Conservation (phyloP, 2,329 filamentous ascomycete genomes). For the Diaporthe aspalathi region DNA sequence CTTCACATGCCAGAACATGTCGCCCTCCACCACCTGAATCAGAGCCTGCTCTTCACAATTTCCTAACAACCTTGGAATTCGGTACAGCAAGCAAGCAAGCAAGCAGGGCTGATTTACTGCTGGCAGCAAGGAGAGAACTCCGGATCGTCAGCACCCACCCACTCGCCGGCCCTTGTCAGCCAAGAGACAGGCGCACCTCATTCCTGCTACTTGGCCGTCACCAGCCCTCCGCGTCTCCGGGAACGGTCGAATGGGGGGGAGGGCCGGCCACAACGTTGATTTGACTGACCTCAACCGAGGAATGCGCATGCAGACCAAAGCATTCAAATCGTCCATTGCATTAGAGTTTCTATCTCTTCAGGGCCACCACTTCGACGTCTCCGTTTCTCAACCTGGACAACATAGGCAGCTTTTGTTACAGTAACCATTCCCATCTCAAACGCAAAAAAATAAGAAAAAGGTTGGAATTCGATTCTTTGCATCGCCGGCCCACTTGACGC, state of each 20-base stretch:
- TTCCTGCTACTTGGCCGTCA: not conserved
- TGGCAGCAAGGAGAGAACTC: not conserved
- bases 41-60: not conserved
- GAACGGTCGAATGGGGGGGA: slow-evolving; percentile 29
- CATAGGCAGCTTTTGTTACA: slow-evolving; percentile 23
- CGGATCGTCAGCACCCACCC: not conserved
- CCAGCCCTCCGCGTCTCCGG: slow-evolving; percentile 13
- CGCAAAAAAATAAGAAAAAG: not conserved
- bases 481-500: slow-evolving; percentile 34
- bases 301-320: not conserved
- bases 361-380: slow-evolving; percentile 17
- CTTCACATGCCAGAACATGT: slow-evolving; percentile 28
- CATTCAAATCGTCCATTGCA: slow-evolving; percentile 15
- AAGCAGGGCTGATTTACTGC: not conserved
- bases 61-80: not conserved
- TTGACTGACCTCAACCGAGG: not conserved
- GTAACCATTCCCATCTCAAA: slow-evolving; percentile 26
- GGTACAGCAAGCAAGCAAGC: not conserved
- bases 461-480: slow-evolving; percentile 27
- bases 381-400: slow-evolving; percentile 24
- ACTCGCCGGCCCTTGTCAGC: not conserved
- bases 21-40: not conserved
- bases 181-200: not conserved
- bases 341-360: slow-evolving; percentile 27
- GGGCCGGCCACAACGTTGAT: no score